These are phyloP conservation scores for Botrytis galanthina DNA, from an alignment of 2,329 filamentous ascomycete species.

Conservation along the genomic window DNA sequence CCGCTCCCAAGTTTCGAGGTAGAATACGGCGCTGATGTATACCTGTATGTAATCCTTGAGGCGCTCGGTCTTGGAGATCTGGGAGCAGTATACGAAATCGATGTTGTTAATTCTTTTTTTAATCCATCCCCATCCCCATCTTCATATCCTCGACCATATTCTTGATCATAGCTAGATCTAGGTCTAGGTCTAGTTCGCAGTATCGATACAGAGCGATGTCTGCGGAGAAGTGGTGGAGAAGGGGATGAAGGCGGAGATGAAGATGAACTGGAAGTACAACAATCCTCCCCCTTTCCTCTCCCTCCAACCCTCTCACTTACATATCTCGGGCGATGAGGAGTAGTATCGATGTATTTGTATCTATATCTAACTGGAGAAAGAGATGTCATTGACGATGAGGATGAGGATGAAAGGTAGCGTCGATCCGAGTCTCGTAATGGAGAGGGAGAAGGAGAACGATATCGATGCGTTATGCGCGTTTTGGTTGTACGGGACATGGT, in stretches of 20 bases:
- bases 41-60: neutral
- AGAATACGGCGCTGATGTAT: neutral
- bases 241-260: neutral
- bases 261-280: neutral
- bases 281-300: neutral
- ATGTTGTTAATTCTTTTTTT: neutral
- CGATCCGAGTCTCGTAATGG: neutral
- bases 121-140: too few relatives aligned
- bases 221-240: neutral
- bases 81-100: neutral
- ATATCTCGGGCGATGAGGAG: neutral
- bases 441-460: neutral
- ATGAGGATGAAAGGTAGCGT: neutral
- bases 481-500: neutral
- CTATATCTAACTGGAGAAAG: neutral
- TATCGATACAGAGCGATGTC: neutral
- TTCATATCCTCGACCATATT: too few relatives aligned
- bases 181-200: neutral
- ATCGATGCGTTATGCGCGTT: neutral
- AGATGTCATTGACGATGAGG: neutral
- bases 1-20: too few relatives aligned
- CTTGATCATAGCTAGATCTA: neutral
- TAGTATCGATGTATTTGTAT: neutral
- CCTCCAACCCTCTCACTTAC: fast-evolving
- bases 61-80: neutral